Evolutionary conservation across 2,329 filamentous ascomycete species (phyloP).

Genomic region (Cryphonectria carpinicola): DNA sequence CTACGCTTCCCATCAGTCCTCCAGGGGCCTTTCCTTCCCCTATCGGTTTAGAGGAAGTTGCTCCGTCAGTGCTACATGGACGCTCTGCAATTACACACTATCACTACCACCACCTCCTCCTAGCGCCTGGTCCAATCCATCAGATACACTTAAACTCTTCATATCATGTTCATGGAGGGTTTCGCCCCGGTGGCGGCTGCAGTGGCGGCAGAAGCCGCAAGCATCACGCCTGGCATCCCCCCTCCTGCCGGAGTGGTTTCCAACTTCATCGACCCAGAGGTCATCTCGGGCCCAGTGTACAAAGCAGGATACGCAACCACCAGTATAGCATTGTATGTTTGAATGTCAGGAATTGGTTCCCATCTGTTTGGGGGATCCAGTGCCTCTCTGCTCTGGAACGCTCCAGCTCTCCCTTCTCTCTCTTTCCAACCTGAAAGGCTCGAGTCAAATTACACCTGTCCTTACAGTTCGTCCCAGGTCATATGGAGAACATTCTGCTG

Average conservation of each 20-base stretch:
- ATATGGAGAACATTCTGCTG: background rate
- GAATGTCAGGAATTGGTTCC: background rate
- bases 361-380: background rate
- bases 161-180: background rate
- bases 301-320: background rate
- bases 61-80: background rate
- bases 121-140: background rate
- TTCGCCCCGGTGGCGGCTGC: background rate
- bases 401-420: background rate
- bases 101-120: background rate
- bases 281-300: background rate
- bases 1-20: background rate
- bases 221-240: background rate
- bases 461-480: background rate
- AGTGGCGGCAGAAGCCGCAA: background rate
- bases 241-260: background rate
- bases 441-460: background rate
- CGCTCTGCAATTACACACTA: background rate
- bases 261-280: background rate
- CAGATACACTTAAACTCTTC: background rate
- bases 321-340: conserved; percentile 2
- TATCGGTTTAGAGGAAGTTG: background rate
- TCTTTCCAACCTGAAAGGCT: background rate
- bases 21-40: background rate
- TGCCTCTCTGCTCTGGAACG: background rate